These are phyloP conservation scores for Pleurotus citrinopileatus DNA, from an alignment of 768 basidiomycete genomes.

Conservation along the genomic window DNA sequence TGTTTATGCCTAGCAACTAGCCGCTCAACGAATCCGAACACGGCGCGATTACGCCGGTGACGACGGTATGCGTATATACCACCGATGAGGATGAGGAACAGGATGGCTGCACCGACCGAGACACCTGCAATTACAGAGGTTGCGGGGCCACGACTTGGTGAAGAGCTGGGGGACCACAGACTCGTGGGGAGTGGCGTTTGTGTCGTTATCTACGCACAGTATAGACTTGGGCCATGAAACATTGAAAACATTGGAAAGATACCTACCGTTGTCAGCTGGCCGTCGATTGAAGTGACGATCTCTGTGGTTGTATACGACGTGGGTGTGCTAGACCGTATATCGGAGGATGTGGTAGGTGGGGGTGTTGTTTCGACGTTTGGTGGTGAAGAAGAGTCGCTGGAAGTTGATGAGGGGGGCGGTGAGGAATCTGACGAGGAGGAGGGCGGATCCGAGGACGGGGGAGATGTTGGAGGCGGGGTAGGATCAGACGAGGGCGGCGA, in stretches of 20 bases:
- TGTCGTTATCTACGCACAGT: conserved; percentile 4
- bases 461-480: background rate
- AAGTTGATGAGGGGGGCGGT: background rate
- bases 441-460: background rate
- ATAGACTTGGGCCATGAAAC: background rate
- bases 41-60: background rate
- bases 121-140: conserved; percentile 10
- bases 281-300: conserved; percentile 9
- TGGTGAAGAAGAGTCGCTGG: background rate
- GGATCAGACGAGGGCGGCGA: background rate
- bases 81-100: conserved; percentile 5
- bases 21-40: conserved; percentile 7
- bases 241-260: background rate
- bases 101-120: background rate
- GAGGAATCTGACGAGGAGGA: background rate
- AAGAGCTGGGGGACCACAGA: conserved; percentile 5
- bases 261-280: conserved; percentile 11
- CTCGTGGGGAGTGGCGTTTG: conserved; percentile 9
- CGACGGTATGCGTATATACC: conserved; percentile 10
- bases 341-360: background rate
- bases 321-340: background rate
- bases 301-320: background rate
- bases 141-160: background rate
- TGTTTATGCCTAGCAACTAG: conserved; percentile 3
- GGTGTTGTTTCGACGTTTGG: background rate